These are phyloP conservation scores for Colletotrichum trifolii DNA, from an alignment of 2,329 filamentous ascomycete species.

Conservation along the genomic window DNA sequence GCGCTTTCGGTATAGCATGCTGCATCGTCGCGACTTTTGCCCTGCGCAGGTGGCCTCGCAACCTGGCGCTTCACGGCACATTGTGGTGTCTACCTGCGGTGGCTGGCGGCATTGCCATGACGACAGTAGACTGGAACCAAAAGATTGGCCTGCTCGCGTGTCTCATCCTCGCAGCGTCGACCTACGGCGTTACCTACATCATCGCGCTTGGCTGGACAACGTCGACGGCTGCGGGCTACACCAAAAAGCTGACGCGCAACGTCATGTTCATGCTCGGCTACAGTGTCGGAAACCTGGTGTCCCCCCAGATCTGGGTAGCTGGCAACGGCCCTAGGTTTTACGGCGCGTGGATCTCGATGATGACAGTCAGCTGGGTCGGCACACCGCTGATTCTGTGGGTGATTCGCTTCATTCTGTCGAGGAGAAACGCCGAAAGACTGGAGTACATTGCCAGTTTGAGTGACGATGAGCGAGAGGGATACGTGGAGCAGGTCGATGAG, in stretches of 20 bases:
- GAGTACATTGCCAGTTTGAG: conserved; percentile 43
- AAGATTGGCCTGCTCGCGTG: conserved; percentile 45
- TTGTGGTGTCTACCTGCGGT: conserved; percentile 47
- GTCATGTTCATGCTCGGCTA: conserved; percentile 52
- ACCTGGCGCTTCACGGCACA: conserved; percentile 44
- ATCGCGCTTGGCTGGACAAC: conserved; percentile 51
- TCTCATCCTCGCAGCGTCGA: conserved; percentile 44
- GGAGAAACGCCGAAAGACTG: conserved; percentile 45
- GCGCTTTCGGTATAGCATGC: conserved; percentile 46
- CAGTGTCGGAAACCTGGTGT: conserved; percentile 49
- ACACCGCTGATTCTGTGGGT: conserved; percentile 48
- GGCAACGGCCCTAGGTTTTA: conserved; percentile 45
- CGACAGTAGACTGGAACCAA: conserved; percentile 43
- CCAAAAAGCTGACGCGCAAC: conserved; percentile 56
- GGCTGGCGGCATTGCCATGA: conserved; percentile 46
- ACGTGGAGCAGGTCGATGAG: conserved; percentile 46
- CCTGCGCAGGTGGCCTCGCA: conserved; percentile 44
- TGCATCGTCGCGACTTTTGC: conserved; percentile 47
- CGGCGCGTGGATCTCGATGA: conserved; percentile 46
- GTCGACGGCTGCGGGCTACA: conserved; percentile 50
- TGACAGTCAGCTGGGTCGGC: conserved; percentile 48
- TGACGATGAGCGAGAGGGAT: conserved; percentile 38
- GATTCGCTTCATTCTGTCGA: conserved; percentile 46
- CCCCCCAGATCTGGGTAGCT: conserved; percentile 49
- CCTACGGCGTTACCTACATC: conserved; percentile 49